These are phyloP conservation scores for Sugiyamaella grinbergsii DNA, from an alignment of 1,139 yeast species.

Conservation along the genomic window DNA sequence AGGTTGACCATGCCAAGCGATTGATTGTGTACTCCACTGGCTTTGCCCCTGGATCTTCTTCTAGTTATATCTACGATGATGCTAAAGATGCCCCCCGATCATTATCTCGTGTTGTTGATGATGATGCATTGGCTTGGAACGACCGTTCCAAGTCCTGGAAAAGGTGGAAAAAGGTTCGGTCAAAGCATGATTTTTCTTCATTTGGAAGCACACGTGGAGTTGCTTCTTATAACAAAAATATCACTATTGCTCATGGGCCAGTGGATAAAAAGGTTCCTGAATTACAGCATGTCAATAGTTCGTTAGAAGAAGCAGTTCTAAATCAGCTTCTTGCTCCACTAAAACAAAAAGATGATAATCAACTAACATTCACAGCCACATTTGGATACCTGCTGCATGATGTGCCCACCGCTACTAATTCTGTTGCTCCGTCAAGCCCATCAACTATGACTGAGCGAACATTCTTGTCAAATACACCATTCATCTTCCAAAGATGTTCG, in stretches of 20 bases:
- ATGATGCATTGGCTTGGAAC: constrained; percentile 40
- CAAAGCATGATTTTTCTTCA: constrained; percentile 12
- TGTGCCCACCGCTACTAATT: too few relatives aligned
- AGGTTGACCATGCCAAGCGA: constrained; percentile 35
- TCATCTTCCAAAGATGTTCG: constrained; percentile 34
- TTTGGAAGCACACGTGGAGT: not conserved
- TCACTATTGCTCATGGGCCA: constrained; percentile 6
- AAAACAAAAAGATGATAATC: constrained; percentile 3
- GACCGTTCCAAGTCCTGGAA: constrained; percentile 37
- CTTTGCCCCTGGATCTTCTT: constrained; percentile 26
- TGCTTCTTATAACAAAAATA: not conserved
- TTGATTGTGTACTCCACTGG: constrained; percentile 33
- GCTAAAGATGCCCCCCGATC: constrained; percentile 24
- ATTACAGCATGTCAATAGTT: not conserved
- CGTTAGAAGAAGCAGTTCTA: constrained; percentile 4
- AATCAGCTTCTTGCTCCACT: not conserved
- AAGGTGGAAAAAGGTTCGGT: constrained; percentile 31
- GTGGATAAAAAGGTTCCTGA: not conserved
- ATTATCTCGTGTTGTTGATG: constrained; percentile 34
- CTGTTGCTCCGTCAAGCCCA: constrained; percentile 20
- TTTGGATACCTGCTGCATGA: constrained; percentile 40
- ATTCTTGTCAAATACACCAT: constrained; percentile 40
- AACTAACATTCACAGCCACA: constrained; percentile 40
- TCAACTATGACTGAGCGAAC: constrained; percentile 23
- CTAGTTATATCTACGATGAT: constrained; percentile 30